phyloP scores from a whole-genome alignment of 768 basidiomycete genomes.

The Naganishia onofrii region DNA sequence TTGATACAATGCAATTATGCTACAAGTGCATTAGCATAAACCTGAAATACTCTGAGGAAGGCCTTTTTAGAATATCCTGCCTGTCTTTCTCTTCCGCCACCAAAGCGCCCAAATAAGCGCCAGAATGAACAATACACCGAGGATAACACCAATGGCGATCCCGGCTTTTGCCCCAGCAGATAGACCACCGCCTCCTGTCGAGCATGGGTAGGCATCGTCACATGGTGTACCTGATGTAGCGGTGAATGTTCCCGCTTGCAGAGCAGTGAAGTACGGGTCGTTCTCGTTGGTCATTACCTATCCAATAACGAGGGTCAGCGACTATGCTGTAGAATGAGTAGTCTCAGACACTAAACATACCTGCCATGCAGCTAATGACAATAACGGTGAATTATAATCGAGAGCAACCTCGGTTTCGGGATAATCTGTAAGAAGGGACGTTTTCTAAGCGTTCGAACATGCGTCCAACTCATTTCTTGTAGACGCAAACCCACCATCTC shows the following conservation, averaged over 20 bases:
- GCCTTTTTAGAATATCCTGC: slow-evolving; percentile 21
- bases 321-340: background rate
- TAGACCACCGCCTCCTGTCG: slow-evolving; percentile 53
- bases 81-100: slow-evolving; percentile 24
- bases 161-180: slow-evolving; percentile 65
- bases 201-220: slow-evolving; percentile 64
- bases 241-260: slow-evolving; percentile 56
- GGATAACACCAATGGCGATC: slow-evolving; percentile 64
- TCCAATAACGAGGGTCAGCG: background rate
- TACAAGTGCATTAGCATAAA: background rate
- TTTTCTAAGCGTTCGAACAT: background rate
- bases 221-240: slow-evolving; percentile 64
- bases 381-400: slow-evolving; percentile 84
- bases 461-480: background rate
- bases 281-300: slow-evolving; percentile 20
- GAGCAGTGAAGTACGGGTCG: slow-evolving; percentile 74
- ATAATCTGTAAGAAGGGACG: slow-evolving; percentile 19
- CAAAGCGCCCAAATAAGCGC: slow-evolving; percentile 22
- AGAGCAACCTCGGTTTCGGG: slow-evolving; percentile 67
- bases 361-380: slow-evolving; percentile 69
- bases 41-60: background rate
- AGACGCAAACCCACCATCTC: slow-evolving; percentile 59
- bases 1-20: slow-evolving; percentile 16
- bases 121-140: slow-evolving; percentile 30
- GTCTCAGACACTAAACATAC: slow-evolving; percentile 31